Evolutionary conservation across 2,329 filamentous ascomycete genomes (phyloP), one percentile per base, ranked within the genome.

Genomic region (Zelopaecilomyces penicillatus): DNA sequence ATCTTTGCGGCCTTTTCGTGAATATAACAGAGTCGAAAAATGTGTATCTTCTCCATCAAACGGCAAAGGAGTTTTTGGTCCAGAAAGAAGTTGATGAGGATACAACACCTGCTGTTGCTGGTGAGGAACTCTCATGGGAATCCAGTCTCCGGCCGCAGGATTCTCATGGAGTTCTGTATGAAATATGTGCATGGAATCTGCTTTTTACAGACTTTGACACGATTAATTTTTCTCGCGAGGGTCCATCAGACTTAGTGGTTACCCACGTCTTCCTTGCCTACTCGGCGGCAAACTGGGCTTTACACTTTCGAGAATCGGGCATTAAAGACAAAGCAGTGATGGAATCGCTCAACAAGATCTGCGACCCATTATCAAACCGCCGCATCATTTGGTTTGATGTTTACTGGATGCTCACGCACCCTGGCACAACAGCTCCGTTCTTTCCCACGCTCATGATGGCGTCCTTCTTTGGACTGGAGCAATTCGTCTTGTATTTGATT

Each of bases 1-100:
- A 57, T 3, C 43, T 50, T 1, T 66, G 61, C 43, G 57, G 63
- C 26, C 60, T 64, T 5, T 65, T 66, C 8, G 42, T 57, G 6
- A 49, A 43, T 1, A 30, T 55, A 2, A 44, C 41, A 7, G 46
- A 52, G 30, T 49, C 45, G 2, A 52, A 37, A 36, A 19, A 19
- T 19, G 32, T 57, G 8, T 57, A 55, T 36, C 43, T 57, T 1
- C 38, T 57, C 30, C 53, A 57, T 26, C 51, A 57, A 33, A 57
- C 53, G 0, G 53, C 50, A 5, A 52, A 48, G 28, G 53, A 56
- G 41, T 57, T 55, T 32, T 35, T 57, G 4, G 45, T 54, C 6
- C 30, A 26, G 4, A 34, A 26, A 26, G 26, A 44, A 10, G 5
- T 3, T 9, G 7, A 7, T 30, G 29, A 6, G 19, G n/a, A 29